A percentile compares a stretch with the other conserved stretches of the same genome.
Conservation (phyloP, 192 early-diverging fungal genomes). For the Entomortierella beljakovae region DNA sequence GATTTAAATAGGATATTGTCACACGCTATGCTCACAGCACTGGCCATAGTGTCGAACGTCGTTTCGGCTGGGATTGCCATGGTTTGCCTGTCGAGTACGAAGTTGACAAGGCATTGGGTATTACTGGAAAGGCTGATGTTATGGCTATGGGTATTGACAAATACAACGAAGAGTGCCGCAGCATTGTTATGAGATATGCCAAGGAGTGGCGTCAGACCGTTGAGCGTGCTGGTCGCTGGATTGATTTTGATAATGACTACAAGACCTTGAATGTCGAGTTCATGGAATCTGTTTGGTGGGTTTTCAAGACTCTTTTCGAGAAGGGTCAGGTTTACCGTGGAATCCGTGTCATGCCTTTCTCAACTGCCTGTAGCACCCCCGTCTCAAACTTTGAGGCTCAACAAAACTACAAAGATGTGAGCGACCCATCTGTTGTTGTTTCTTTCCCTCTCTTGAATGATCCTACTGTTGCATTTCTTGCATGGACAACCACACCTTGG, state of each 20-base stretch:
- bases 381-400: constrained; percentile 98
- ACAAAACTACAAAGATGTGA: constrained; percentile 98
- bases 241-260: constrained; percentile 99
- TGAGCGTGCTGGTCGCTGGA: constrained; percentile 98
- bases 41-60: constrained; percentile 96
- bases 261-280: constrained; percentile 96
- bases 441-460: constrained; percentile 93
- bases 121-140: constrained; percentile 91
- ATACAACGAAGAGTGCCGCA: constrained; percentile 97
- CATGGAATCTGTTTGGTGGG: constrained; percentile 99
- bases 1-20: constrained; percentile 83
- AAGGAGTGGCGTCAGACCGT: constrained; percentile 94
- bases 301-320: constrained; percentile 95
- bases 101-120: constrained; percentile 93
- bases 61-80: constrained; percentile 98
- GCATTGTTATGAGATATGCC: constrained; percentile 97
- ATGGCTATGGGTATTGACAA: constrained; percentile 94
- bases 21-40: constrained; percentile 96
- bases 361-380: constrained; percentile 90
- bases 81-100: constrained; percentile 93
- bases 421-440: constrained; percentile 94
- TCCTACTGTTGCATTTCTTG: constrained; percentile 82
- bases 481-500: constrained; percentile 99
- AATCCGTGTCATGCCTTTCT: constrained; percentile 95
- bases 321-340: constrained; percentile 97